Evolutionary conservation across 1,139 yeast species (phyloP).

Genomic region (Debaryomyces robertsiae): DNA sequence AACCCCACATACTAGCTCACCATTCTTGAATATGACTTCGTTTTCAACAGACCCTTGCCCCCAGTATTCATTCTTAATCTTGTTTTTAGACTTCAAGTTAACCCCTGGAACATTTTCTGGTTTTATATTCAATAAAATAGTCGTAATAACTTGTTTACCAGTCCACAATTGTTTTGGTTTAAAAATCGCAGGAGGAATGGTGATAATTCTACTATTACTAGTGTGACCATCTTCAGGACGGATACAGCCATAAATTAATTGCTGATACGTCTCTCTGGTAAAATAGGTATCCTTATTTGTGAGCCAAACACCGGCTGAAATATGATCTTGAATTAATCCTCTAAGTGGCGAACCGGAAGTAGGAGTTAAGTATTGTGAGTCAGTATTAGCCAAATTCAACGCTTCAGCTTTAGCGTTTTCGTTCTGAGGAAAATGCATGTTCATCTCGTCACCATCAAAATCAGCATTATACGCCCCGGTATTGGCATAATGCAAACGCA

Average conservation of each 20-base stretch:
- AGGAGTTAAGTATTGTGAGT: constrained; percentile 95
- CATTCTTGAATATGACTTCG: constrained; percentile 80
- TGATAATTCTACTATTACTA: constrained; percentile 65
- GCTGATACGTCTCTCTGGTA: constrained; percentile 90
- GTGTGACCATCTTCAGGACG: constrained; percentile 99
- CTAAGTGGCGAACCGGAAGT: constrained; percentile 98
- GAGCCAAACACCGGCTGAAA: constrained; percentile 98
- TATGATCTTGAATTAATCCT: constrained; percentile 98
- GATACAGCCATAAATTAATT: constrained; percentile 87
- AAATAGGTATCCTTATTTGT: constrained; percentile 91
- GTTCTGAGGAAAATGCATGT: constrained; percentile 99
- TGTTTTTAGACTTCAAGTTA: constrained; percentile 79
- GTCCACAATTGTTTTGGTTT: constrained; percentile 96
- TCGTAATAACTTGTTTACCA: constrained; percentile 95
- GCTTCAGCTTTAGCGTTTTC: constrained; percentile 99
- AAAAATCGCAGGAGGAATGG: constrained; percentile 85
- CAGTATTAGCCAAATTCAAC: constrained; percentile 89
- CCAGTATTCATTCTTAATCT: constrained; percentile 96
- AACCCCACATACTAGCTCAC: constrained; percentile 88
- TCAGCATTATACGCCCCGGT: constrained; percentile 99
- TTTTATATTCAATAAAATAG: constrained; percentile 83
- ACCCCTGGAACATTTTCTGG: constrained; percentile 90
- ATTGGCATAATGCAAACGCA: constrained; percentile 96
- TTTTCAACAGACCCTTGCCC: constrained; percentile 81
- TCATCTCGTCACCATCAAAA: constrained; percentile 99